Percentiles rank a stretch among this genome's conserved stretches.
Evolutionary conservation across 192 early-diverging fungal species (phyloP).

Genomic region (Geosiphon pyriformis): DNA sequence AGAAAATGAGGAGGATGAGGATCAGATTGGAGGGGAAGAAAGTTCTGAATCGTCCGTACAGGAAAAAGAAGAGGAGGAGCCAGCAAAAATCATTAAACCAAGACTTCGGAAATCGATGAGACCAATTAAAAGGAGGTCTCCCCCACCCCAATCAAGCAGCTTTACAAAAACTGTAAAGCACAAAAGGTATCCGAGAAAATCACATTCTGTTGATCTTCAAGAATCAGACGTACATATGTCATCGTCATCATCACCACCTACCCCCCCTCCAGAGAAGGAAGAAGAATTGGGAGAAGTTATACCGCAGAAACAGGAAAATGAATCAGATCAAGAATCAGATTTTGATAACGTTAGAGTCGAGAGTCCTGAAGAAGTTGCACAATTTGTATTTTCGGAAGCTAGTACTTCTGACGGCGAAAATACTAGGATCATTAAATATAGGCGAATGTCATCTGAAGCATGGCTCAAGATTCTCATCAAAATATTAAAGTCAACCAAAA

Average conservation of each 20-base stretch:
- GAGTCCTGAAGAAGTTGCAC: conserved; percentile 29
- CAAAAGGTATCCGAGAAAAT: conserved; percentile 7
- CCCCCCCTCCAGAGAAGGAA: conserved; percentile 30
- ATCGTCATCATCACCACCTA: conserved; percentile 29
- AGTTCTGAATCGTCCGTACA: background rate
- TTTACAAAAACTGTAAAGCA: conserved; percentile 3
- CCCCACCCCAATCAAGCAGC: background rate
- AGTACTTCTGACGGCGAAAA: background rate
- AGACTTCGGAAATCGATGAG: background rate
- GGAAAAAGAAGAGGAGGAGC: conserved; percentile 13
- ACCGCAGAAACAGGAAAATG: conserved; percentile 24
- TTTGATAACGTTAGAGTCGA: conserved; percentile 23
- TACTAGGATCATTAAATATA: conserved; percentile 28
- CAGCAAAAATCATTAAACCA: background rate
- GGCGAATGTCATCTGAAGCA: conserved; percentile 37
- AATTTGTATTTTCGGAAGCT: background rate
- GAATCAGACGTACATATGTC: conserved; percentile 28
- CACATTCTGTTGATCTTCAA: background rate
- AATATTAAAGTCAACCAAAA: conserved; percentile 39
- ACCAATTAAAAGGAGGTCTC: background rate
- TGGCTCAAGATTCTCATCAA: conserved; percentile 36
- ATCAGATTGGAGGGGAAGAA: conserved; percentile 27
- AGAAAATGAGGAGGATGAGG: conserved; percentile 16
- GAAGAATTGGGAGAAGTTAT: conserved; percentile 29
- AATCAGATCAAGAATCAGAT: conserved; percentile 27